Evolutionary conservation across 2,329 filamentous ascomycete genomes (phyloP).

Genomic region (Sporothrix humicola): DNA sequence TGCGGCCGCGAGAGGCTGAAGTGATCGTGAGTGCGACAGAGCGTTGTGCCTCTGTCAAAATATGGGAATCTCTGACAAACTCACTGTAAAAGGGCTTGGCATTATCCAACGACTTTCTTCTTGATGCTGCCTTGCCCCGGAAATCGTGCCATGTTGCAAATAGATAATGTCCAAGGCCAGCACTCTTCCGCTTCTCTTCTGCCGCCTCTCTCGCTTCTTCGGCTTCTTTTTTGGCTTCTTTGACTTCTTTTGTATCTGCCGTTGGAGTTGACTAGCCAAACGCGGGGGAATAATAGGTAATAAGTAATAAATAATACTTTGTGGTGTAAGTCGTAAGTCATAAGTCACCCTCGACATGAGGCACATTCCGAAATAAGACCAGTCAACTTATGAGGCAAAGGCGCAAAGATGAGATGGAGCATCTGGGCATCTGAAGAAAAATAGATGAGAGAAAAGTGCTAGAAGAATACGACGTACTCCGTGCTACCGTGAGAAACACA

Average conservation of each 20-base stretch:
- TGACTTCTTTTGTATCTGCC: slow-evolving; percentile 4
- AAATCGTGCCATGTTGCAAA: background rate
- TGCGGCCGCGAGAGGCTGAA: slow-evolving; percentile 7
- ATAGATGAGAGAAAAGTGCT: background rate
- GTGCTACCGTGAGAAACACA: background rate
- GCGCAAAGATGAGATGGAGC: background rate
- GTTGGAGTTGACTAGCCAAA: background rate
- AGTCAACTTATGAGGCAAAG: background rate
- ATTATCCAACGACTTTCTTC: background rate
- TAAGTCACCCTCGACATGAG: background rate
- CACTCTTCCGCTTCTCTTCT: background rate
- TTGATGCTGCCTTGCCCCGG: background rate
- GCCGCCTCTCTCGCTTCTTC: background rate
- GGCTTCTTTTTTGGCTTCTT: background rate
- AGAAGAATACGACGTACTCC: background rate
- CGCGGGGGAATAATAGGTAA: background rate
- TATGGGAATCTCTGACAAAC: background rate
- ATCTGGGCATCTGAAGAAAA: too few species aligned
- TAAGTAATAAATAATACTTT: too few species aligned
- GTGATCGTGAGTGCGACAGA: background rate
- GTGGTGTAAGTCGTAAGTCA: too few species aligned
- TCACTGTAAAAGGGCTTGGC: background rate
- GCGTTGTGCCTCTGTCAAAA: background rate
- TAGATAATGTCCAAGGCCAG: background rate
- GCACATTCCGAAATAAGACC: background rate